Base-by-base conservation (phyloP, 2,329 filamentous ascomycete species). In the Alternaria burnsii region DNA sequence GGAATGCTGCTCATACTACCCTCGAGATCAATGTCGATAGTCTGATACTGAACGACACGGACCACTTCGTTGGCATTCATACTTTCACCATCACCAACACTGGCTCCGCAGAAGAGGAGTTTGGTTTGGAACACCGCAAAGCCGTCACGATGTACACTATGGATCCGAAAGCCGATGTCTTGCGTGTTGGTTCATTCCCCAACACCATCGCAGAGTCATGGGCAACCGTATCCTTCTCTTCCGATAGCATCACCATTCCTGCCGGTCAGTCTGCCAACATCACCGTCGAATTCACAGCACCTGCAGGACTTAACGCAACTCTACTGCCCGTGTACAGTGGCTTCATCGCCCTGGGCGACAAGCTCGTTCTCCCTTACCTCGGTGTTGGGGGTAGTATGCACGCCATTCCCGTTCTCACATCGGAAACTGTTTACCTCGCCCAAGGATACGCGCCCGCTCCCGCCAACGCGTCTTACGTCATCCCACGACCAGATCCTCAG, bases 261-360 rank as follows among this genome's bases (percentile, higher is more conserved):
- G 61, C 70, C 6, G 52, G 52, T 9, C 30, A 56, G 7, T 56
- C 44, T 1, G 24, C 24, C 18, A 43, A 55, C 2, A 40, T 59
- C 0, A 59, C 32, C 3, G 46, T 59, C 5, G 16, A 24, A 10
- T 26, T 51, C 14, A 20, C 57, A 40, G 18, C 52, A 10, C 57
- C 52, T 4, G n/a, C 4, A 0, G 44, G 26, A 8, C 26, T 52
- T 1, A 68, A 72, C 41, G 59, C 59, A 5, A 66, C 63, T 6
- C 48, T 66, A 6, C 55, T 71, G 8, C 67, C 70, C 9, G 61
- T 72, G 5, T 71, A 72, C 59, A 66, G 65, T 16, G 70, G 70
- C 52, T 71, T 58, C 44, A 59, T 73, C 28, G 55, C 56, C 12
- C 5, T 69, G 3, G 61, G 50, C 38, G 38, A 55, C 16, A 40